Evolutionary conservation across 495 filamentous ascomycete species (phyloP).

Genomic region (Penicillium canariense): DNA sequence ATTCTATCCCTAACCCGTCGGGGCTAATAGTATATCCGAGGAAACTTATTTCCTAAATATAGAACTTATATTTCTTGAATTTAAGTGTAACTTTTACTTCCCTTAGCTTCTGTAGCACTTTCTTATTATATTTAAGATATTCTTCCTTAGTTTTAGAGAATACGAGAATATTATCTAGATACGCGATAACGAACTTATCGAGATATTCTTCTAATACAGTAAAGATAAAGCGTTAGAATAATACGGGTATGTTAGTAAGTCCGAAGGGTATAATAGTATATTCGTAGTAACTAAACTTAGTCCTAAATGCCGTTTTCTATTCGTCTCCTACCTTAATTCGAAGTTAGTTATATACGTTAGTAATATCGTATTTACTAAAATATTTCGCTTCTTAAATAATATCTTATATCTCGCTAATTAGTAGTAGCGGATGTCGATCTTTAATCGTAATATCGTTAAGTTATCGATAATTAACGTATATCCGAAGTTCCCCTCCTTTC

Average conservation of each 20-base stretch:
- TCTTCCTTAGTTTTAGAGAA: neutral
- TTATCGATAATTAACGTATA: conserved; percentile 25
- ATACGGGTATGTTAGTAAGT: no score
- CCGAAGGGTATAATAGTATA: no score
- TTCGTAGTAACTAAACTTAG: conserved; percentile 11
- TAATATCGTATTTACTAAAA: conserved; percentile 27
- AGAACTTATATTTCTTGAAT: conserved; percentile 14
- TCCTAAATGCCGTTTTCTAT: conserved; percentile 21
- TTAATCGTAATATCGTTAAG: conserved; percentile 28
- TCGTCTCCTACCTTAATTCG: conserved; percentile 12
- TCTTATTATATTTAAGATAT: no score
- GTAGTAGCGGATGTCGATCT: conserved; percentile 20
- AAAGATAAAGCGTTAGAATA: conserved; percentile 6
- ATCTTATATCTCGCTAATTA: conserved; percentile 19
- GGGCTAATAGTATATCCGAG: neutral
- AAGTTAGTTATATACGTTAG: conserved; percentile 13
- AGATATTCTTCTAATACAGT: neutral
- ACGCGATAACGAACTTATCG: neutral
- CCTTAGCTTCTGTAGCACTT: no score
- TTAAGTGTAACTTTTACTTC: conserved; percentile 8
- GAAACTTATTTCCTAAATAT: neutral
- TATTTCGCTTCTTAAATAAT: conserved; percentile 17
- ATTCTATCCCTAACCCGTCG: neutral
- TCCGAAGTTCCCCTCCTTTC: conserved; percentile 10
- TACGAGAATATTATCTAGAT: neutral